Conservation (phyloP, 257 asterid genomes). For the Knoxia roxburghii region DNA sequence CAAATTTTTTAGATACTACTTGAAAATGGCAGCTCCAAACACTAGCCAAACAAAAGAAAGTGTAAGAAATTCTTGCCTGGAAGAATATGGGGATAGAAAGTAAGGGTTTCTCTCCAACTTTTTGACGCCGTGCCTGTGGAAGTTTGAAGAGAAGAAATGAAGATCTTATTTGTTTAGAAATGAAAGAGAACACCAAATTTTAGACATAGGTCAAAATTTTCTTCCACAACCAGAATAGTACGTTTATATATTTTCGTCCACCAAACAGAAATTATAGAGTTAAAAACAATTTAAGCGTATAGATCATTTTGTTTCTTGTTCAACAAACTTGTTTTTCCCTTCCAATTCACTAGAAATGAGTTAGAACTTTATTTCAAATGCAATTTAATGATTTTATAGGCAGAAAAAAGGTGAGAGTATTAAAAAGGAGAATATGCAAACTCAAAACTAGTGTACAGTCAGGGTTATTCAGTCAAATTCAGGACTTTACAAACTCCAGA, state of each 20-base stretch:
- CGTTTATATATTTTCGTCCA: background rate
- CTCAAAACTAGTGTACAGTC: background rate
- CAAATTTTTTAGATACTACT: slow-evolving; percentile 3
- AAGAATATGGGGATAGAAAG: slow-evolving; percentile 69
- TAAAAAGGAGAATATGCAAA: background rate
- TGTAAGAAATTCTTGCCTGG: slow-evolving; percentile 49
- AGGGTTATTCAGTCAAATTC: background rate
- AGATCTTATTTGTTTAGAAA: background rate
- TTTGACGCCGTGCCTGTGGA: slow-evolving; percentile 73
- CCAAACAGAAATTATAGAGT: background rate
- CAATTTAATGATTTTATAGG: background rate
- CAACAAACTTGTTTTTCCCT: background rate
- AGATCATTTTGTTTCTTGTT: too few species aligned
- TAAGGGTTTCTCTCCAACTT: slow-evolving; percentile 89
- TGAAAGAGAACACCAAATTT: background rate
- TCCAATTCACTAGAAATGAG: background rate
- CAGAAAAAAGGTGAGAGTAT: too few species aligned
- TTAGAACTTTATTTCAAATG: background rate
- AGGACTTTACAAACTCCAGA: background rate
- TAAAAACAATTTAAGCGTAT: too few species aligned
- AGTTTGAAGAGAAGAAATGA: background rate
- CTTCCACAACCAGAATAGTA: background rate
- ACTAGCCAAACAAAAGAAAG: slow-evolving; percentile 12
- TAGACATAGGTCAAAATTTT: background rate
- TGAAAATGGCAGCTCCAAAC: background rate